Percentiles rank a stretch among this genome's conserved stretches.
These are phyloP conservation scores for Xerocomellus amylosporus DNA, from an alignment of 768 basidiomycete genomes.

Conservation along the genomic window DNA sequence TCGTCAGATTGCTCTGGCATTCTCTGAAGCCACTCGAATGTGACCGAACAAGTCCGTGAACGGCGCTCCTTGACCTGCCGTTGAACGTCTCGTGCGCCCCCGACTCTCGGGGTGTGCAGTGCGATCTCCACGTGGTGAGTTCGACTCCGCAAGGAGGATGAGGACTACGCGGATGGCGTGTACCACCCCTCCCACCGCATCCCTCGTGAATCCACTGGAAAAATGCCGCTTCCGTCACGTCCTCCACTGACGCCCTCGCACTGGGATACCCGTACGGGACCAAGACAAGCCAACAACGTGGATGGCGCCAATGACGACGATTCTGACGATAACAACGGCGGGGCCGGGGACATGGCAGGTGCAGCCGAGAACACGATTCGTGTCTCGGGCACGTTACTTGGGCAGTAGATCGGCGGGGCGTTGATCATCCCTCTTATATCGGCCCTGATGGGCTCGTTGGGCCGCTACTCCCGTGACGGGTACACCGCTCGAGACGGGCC, in stretches of 20 bases:
- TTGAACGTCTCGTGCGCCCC: too few species aligned
- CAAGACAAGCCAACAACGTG: conserved; percentile 14
- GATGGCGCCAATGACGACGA: conserved; percentile 5
- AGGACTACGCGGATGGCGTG: conserved; percentile 41
- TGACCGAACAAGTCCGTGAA: too few species aligned
- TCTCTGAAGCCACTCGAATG: too few species aligned
- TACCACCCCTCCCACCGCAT: background rate
- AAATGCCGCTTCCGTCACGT: conserved; percentile 39
- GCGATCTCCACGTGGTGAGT: too few species aligned
- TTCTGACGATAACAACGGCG: conserved; percentile 4
- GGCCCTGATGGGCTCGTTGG: conserved; percentile 53
- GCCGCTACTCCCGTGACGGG: conserved; percentile 15
- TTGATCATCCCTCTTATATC: conserved; percentile 66
- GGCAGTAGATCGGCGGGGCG: conserved; percentile 67
- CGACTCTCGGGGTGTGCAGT: too few species aligned
- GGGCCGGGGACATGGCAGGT: conserved; percentile 36
- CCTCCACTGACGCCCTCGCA: conserved; percentile 47
- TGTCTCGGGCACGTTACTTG: conserved; percentile 58
- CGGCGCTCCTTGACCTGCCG: too few species aligned
- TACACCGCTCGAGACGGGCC: conserved; percentile 4
- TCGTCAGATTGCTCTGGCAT: too few species aligned
- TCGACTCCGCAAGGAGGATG: too few species aligned
- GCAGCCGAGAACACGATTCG: conserved; percentile 60
- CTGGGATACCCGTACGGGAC: conserved; percentile 54
- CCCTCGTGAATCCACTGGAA: conserved; percentile 25